These are phyloP conservation scores for Musa schizocarpa DNA, from an alignment of 176 grass and related monocot species.

Conservation along the genomic window DNA sequence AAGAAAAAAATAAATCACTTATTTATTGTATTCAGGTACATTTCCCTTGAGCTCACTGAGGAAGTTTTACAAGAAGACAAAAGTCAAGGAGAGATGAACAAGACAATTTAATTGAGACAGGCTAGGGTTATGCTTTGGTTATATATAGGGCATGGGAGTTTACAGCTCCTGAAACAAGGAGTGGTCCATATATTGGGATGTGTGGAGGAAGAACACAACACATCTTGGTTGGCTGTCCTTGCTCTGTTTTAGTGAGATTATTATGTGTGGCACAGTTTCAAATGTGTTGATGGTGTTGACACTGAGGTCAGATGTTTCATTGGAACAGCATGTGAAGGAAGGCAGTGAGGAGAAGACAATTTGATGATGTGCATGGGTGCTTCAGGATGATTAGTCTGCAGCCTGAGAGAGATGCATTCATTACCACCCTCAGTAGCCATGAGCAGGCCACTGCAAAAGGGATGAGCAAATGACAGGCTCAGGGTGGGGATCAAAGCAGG, in stretches of 20 bases:
- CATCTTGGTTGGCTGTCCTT: not conserved
- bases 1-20: no score
- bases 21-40: no score
- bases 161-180: not conserved
- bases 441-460: not conserved
- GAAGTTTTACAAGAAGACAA: no score
- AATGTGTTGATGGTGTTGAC: not conserved
- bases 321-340: not conserved
- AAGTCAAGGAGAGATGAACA: no score
- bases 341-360: not conserved
- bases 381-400: not conserved
- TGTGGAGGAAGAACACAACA: not conserved
- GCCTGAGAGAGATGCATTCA: no score
- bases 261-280: not conserved
- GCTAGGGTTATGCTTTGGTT: no score
- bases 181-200: not conserved
- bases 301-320: not conserved
- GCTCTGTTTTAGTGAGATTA: not conserved
- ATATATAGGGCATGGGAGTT: no score
- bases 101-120: no score
- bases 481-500: not conserved
- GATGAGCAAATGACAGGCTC: conserved; percentile 1
- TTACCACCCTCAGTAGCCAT: not conserved
- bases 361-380: not conserved
- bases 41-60: no score